phyloP scores from a whole-genome alignment of 176 grass and related monocot species.

The Phoenix roebelenii region DNA sequence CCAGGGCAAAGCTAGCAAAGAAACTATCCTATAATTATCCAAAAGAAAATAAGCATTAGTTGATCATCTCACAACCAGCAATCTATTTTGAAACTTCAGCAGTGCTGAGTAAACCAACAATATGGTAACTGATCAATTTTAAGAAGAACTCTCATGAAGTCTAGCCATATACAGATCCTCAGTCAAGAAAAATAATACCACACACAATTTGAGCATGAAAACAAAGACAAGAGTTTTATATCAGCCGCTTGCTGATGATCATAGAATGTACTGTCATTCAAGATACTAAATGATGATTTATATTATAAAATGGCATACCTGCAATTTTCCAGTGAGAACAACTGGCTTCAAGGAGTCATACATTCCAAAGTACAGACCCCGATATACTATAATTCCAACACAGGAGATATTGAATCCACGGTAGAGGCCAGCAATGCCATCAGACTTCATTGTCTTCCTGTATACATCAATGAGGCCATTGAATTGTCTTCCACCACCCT shows the following conservation, averaged over 20 bases:
- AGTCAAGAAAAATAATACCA: no score
- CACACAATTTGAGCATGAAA: no score
- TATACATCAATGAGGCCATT: constrained; percentile 17
- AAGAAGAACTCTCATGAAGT: no score
- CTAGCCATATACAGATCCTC: no score
- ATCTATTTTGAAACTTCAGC: no score
- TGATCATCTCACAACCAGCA: no score
- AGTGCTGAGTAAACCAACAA: no score
- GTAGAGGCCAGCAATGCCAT: constrained; percentile 17
- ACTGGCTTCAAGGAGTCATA: constrained; percentile 16
- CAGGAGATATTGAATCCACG: constrained; percentile 15
- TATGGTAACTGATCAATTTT: no score
- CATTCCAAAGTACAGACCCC: constrained; percentile 13
- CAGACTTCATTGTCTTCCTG: constrained; percentile 3
- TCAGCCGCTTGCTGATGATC: no score
- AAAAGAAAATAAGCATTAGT: background rate
- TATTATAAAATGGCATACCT: background rate
- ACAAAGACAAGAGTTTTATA: no score
- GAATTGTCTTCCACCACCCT: constrained; percentile 15
- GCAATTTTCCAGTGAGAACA: background rate
- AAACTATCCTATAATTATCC: constrained; percentile 10
- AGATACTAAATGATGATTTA: no score
- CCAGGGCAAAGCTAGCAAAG: constrained; percentile 4
- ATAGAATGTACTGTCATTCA: no score
- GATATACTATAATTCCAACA: constrained; percentile 14